A percentile compares a stretch with the other conserved stretches of the same genome.
These are phyloP conservation scores for Sicyos edulis DNA, from an alignment of 306 rosid species.

Conservation along the genomic window DNA sequence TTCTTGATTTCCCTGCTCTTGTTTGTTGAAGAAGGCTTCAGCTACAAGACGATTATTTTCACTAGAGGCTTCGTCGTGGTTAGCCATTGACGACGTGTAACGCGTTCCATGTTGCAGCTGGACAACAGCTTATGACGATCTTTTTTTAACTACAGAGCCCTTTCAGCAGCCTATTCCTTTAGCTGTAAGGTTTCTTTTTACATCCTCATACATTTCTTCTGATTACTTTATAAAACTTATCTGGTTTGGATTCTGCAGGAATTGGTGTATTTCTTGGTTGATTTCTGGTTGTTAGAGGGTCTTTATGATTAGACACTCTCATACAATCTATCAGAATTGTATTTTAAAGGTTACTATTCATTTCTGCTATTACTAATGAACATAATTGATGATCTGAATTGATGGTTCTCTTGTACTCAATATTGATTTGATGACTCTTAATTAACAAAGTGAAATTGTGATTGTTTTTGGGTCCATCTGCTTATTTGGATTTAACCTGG, in stretches of 20 bases:
- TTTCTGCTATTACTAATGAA: not conserved
- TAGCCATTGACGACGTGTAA: not conserved
- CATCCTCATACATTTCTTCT: slow-evolving; percentile 3
- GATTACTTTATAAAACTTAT: slow-evolving; percentile 14
- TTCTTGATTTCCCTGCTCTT: not conserved
- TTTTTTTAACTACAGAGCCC: slow-evolving; percentile 37
- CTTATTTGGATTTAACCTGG: not conserved
- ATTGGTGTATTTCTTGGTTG: slow-evolving; percentile 63
- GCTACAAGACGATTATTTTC: not conserved
- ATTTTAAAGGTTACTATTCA: not conserved
- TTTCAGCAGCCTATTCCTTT: slow-evolving; percentile 43
- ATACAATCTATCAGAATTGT: not conserved
- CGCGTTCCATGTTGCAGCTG: slow-evolving; percentile 32
- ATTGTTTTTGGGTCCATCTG: not conserved
- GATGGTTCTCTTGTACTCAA: not conserved
- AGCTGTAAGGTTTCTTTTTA: slow-evolving; percentile 31
- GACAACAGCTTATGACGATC: slow-evolving; percentile 46
- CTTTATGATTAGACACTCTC: slow-evolving; percentile 42
- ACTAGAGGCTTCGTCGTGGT: not conserved
- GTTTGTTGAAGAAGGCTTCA: not conserved
- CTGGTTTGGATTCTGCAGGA: slow-evolving; percentile 43
- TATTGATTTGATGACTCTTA: not conserved
- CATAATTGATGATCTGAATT: not conserved
- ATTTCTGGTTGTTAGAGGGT: slow-evolving; percentile 61
- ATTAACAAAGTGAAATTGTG: not conserved